A percentile compares a stretch with the other conserved stretches of the same genome.
phyloP scores from a whole-genome alignment of 441 rosid genomes.

The Theobroma grandiflorum region DNA sequence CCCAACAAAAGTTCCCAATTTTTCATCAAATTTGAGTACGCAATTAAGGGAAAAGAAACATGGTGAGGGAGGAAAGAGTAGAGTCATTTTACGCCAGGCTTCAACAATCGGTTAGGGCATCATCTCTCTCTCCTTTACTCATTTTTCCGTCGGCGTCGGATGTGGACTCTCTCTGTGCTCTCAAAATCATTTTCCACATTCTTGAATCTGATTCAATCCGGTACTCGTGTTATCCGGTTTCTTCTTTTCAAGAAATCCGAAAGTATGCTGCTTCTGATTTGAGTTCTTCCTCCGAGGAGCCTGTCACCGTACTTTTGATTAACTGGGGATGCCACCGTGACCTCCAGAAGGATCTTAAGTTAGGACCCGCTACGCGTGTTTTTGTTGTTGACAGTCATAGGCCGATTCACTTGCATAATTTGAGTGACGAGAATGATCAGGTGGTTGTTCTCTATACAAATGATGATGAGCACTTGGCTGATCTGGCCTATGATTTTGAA shows the following conservation, averaged over 20 bases:
- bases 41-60: conserved; percentile 28
- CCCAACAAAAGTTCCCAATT: not conserved
- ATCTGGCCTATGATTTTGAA: conserved; percentile 82
- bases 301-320: conserved; percentile 68
- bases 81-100: conserved; percentile 78
- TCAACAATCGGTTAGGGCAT: conserved; percentile 66
- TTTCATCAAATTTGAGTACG: conserved; percentile 5
- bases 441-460: conserved; percentile 82
- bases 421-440: conserved; percentile 72
- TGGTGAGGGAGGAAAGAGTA: conserved; percentile 82
- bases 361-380: conserved; percentile 68
- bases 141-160: conserved; percentile 93
- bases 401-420: conserved; percentile 89
- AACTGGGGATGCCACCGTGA: conserved; percentile 98
- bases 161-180: conserved; percentile 87
- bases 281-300: conserved; percentile 50
- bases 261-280: conserved; percentile 67
- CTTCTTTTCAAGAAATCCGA: conserved; percentile 81
- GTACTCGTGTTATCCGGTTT: conserved; percentile 93
- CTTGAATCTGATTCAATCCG: conserved; percentile 91
- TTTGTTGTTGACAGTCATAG: conserved; percentile 93
- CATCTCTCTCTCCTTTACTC: conserved; percentile 67
- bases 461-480: conserved; percentile 88
- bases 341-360: conserved; percentile 54
- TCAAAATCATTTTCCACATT: conserved; percentile 77